Evolutionary conservation across 2,329 filamentous ascomycete genomes (phyloP), one percentile per base, ranked within the genome.

Genomic region (Magnaporthales sp.): DNA sequence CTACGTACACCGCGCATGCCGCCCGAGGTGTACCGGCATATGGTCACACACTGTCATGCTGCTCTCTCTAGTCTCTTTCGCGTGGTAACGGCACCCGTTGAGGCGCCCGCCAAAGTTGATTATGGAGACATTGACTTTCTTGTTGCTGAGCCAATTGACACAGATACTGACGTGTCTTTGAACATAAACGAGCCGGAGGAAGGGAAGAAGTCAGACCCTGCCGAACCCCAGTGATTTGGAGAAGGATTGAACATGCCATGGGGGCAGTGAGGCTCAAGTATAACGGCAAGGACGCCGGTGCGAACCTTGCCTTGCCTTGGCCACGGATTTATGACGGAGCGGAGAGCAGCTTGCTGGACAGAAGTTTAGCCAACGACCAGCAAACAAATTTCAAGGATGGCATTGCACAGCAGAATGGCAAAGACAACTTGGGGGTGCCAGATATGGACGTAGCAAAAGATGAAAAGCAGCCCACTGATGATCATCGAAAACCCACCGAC

Each of bases 41-140:
- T 88, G 30, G 84, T 84, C 26, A 69, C 74, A 0, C 72, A 78
- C 0, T 85, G 83, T 68, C 77, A 81, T 29, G 67, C 72, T 0
- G 74, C 81, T 1, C 81, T 91, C 0, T 75, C 76, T 1, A 71
- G 77, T 1, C 76, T 89, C 3, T 92, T 86, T 70, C 66, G 77
- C 0, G 78, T 77, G 8, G 86, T 90, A 4, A 83, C 80, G 0
- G 81, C 83, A 0, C 87, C 90, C 0, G 84, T 89, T 30, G 89
- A 92, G 70, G 89, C 85, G 0, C 91, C 91, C 0, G 87, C 75
- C 1, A 95, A 95, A 75, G 58, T 70, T 0, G 84, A 87, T 70
- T 84, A 86, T 72, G 92, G 91, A 24, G 92, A 95, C 70, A 78
- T 96, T 51, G 91, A 95, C 75, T 80, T 93, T 67, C 75, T 92